Evolutionary conservation across 768 basidiomycete genomes (phyloP), one percentile per base, ranked within the genome.

Genomic region (Lepiota subincarnata): DNA sequence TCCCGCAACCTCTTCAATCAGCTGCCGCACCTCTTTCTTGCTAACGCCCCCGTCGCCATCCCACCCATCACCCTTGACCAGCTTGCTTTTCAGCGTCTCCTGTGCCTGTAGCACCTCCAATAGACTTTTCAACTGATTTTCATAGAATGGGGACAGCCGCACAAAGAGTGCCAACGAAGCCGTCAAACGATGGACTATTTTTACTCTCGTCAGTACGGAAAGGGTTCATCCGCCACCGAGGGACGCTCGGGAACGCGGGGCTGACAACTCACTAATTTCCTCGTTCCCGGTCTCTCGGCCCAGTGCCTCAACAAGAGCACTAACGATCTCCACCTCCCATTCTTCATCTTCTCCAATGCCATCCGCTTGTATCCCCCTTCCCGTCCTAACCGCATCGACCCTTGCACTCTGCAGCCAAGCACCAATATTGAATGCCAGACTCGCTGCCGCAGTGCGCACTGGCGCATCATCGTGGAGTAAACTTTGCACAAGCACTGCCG

Each of bases 281-380:
- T 91, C 89, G 58, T 76, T 89, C 50, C 73, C 69, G 57, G 71
- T 78, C 70, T 96, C 92, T 57, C 79, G 78, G 47, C 75, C 77
- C 16, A 96, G 62, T 14, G 88, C 89, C 66, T 92, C 90, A 0
- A 94, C 65, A n/a, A 97, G 63, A 0, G 89, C 95, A 61, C 86
- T 89, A 1, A 85, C 73, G 28, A 96, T 68, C 71, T 97, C 95
- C 0, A 89, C 74, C 62, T 92, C 84, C 90, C 91, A 95, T 50
- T 94, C 93, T 50, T 83, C 81, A 48, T 80, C 83, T 13, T 70
- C 73, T 12, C 56, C 59, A 22, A 73, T 74, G 2, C 67, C 68
- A 20, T 71, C 69, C 3, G 53, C 56, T 35, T 60, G 59, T 31
- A 64, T 60, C 2, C 78, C 59, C 34, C 56, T 60, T 12, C 67